A percentile compares a stretch with the other conserved stretches of the same genome.
phyloP scores from a whole-genome alignment of 495 filamentous ascomycete genomes.

The Aspergillus avenaceus region DNA sequence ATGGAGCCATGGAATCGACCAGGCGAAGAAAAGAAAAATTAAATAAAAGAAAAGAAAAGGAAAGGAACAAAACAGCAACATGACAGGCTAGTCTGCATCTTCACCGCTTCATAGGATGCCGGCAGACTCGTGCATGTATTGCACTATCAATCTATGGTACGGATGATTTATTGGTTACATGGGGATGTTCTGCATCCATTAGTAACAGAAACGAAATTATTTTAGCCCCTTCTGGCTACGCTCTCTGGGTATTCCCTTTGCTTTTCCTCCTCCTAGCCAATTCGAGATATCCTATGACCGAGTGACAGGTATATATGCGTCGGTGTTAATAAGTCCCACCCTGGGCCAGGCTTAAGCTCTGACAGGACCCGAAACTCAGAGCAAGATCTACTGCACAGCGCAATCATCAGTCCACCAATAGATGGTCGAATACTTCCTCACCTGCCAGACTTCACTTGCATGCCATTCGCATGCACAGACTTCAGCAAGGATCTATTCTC shows the following conservation, averaged over 20 bases:
- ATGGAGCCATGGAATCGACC: not conserved
- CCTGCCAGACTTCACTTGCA: constrained; percentile 1
- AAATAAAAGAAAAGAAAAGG: not conserved
- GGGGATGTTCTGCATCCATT: not conserved
- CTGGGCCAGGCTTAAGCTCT: not conserved
- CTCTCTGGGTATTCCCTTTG: not conserved
- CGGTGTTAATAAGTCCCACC: not conserved
- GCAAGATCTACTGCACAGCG: constrained; percentile 3
- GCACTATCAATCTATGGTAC: constrained; percentile 1
- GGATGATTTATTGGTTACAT: not conserved
- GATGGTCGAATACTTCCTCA: not conserved
- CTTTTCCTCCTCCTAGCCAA: not conserved
- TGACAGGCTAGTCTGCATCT: not conserved
- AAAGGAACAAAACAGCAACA: not conserved
- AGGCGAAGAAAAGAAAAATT: not conserved
- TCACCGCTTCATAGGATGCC: not conserved
- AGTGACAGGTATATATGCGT: not conserved
- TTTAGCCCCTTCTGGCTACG: not conserved
- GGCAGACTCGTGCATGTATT: not conserved
- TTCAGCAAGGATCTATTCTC: not conserved
- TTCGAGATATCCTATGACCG: not conserved
- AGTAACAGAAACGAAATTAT: not conserved
- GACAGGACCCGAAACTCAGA: not conserved
- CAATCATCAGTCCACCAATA: not conserved
- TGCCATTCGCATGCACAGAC: not conserved